These are phyloP conservation scores for Chlorella sp. DNA, from an alignment of 139 green algal species.

Conservation along the genomic window DNA sequence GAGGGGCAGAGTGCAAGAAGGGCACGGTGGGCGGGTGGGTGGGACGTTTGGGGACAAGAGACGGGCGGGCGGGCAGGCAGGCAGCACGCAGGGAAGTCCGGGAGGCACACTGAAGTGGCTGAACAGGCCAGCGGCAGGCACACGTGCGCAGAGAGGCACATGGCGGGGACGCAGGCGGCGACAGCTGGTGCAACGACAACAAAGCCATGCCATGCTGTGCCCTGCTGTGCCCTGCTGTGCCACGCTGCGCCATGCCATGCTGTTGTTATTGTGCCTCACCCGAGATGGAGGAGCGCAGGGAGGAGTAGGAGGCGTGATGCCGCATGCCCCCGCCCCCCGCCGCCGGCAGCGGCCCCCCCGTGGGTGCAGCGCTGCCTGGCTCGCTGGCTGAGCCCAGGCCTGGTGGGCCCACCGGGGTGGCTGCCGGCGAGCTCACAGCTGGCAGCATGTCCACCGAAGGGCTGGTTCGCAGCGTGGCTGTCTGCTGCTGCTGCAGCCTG, in stretches of 20 bases:
- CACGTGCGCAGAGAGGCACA: not conserved
- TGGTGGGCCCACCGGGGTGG: not conserved
- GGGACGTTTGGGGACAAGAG: not conserved
- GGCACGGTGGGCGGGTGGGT: not conserved
- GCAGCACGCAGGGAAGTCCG: not conserved
- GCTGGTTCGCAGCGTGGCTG: not conserved
- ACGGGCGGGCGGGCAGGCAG: not conserved
- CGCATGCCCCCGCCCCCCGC: slow-evolving; percentile 22
- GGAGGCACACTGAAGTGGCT: not conserved
- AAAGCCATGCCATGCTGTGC: not conserved
- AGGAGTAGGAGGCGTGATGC: slow-evolving; percentile 26
- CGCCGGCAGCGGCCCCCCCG: not conserved
- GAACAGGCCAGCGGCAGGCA: not conserved
- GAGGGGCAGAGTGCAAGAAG: not conserved
- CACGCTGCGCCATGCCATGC: not conserved
- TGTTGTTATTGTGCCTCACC: not conserved
- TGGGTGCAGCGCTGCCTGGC: not conserved
- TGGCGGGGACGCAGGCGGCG: not conserved
- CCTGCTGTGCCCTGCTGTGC: no score
- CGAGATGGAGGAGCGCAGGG: slow-evolving; percentile 34
- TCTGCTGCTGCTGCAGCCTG: slow-evolving; percentile 1
- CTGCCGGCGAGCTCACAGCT: not conserved
- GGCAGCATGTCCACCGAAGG: not conserved
- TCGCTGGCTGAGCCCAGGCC: not conserved
- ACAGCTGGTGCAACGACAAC: not conserved